Base-by-base conservation (phyloP, 371 early-diverging fungal genomes). In the Blakeslea trispora region DNA sequence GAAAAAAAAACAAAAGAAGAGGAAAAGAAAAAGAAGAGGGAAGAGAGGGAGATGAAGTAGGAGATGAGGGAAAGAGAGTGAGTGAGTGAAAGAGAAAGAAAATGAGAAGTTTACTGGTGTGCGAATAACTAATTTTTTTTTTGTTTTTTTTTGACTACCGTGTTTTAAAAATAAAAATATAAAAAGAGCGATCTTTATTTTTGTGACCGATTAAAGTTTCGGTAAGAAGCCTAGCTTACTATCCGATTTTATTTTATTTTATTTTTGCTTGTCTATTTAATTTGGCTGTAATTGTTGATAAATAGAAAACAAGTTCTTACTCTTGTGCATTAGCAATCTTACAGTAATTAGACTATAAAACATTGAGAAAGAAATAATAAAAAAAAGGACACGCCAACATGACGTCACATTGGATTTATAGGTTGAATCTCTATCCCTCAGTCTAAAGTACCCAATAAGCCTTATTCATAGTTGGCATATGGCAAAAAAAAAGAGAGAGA, bases 131-230 rank as follows among this genome's bases (percentile, higher is more conserved):
- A n/a, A n/a, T n/a, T n/a, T n/a, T n/a, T n/a, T n/a, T 43, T 41
- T 35, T 46, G 24, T 37, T 58, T 43, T 41, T 35, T 46, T 47
- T 48, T 48, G 49, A 48, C 31, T 52, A 22, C 40, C 18, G 23
- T 40, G 40, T 52, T 52, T 21, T 50, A 43, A 39, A 51, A 47
- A 51, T 22, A 44, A 52, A 19, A 55, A 32, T 41, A 28, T 17
- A 49, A 49, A 53, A 49, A 49, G 53, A 54, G 49, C 61, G 54
- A 57, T 50, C 50, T 14, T 31, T 39, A 24, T 45, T n/a, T 51
- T 39, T 44, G 61, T 60, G 55, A 52, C 52, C 49, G 53, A 66
- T 50, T 55, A 62, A 59, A 66, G 67, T 66, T 66, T 66, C 58
- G 54, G 65, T 62, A 50, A 32, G 35, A n/a, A 45, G 9, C 51